phyloP scores from a whole-genome alignment of 2,329 filamentous ascomycete genomes.

The Diaporthe citrichinensis region DNA sequence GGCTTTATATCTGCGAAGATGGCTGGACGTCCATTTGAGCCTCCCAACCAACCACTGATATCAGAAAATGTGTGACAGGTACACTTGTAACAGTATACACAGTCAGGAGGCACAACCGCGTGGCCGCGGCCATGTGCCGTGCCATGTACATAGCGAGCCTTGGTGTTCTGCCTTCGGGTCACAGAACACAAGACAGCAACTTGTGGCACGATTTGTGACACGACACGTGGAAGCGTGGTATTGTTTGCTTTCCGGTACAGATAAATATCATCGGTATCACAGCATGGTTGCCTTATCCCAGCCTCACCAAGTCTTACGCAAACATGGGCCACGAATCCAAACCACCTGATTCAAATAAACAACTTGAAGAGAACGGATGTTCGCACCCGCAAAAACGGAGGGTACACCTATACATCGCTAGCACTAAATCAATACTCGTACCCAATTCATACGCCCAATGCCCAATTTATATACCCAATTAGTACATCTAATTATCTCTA shows the following conservation, averaged over 20 bases:
- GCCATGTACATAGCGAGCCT: neutral
- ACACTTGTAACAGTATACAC: neutral
- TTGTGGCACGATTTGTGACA: neutral
- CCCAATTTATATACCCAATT: no score
- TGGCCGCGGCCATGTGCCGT: neutral
- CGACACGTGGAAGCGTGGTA: neutral
- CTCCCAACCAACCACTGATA: neutral
- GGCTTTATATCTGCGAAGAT: neutral
- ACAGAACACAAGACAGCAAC: neutral
- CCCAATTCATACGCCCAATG: no score
- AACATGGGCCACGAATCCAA: neutral
- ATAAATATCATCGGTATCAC: neutral
- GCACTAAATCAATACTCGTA: no score
- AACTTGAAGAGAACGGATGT: no score
- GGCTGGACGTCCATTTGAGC: neutral
- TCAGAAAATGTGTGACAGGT: neutral
- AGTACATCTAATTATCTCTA: no score
- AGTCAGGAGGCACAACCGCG: neutral
- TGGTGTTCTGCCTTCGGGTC: neutral
- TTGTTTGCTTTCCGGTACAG: neutral
- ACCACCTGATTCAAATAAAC: neutral
- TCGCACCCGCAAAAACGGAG: no score
- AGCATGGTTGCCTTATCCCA: neutral
- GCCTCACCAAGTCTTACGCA: slow-evolving; percentile 2
- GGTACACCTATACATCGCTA: no score